Percentiles rank a stretch among this genome's conserved stretches.
phyloP scores from a whole-genome alignment of 352 stramenopile species.

The Pythium inflatum region DNA sequence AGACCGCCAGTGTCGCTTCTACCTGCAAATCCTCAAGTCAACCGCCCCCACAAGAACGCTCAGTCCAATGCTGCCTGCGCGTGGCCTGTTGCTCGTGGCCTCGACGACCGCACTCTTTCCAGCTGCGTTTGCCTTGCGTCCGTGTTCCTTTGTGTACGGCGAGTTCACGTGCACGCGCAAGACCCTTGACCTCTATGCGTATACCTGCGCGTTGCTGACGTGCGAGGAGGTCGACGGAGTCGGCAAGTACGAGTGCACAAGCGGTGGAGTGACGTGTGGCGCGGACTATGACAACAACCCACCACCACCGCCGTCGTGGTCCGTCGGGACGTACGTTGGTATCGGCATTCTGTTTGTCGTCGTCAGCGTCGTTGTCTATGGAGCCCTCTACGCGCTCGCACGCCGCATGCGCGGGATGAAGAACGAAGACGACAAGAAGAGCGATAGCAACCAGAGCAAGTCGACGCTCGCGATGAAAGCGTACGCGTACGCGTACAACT shows the following conservation, averaged over 20 bases:
- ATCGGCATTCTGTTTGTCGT: neutral
- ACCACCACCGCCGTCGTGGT: neutral
- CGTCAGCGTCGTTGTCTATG: constrained; percentile 1
- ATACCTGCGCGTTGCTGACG: too few relatives aligned
- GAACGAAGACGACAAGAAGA: neutral
- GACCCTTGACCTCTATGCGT: too few relatives aligned
- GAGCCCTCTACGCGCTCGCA: neutral
- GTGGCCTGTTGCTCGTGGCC: too few relatives aligned
- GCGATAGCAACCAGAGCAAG: neutral
- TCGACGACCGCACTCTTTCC: too few relatives aligned
- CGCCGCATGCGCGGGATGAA: neutral
- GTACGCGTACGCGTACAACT: neutral
- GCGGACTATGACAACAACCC: neutral
- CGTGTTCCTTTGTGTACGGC: too few relatives aligned
- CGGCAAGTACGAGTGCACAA: constrained; percentile 4
- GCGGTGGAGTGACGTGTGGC: neutral
- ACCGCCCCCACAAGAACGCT: too few relatives aligned
- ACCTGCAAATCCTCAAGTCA: too few relatives aligned
- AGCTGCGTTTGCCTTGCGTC: too few relatives aligned
- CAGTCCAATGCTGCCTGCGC: too few relatives aligned
- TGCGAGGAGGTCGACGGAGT: neutral
- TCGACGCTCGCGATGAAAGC: too few relatives aligned
- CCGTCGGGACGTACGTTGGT: neutral
- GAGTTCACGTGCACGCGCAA: too few relatives aligned
- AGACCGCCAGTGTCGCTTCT: too few relatives aligned